Evolutionary conservation across 2,329 filamentous ascomycete species (phyloP), one percentile per base, ranked within the genome.

Genomic region (Boeremia exigua): DNA sequence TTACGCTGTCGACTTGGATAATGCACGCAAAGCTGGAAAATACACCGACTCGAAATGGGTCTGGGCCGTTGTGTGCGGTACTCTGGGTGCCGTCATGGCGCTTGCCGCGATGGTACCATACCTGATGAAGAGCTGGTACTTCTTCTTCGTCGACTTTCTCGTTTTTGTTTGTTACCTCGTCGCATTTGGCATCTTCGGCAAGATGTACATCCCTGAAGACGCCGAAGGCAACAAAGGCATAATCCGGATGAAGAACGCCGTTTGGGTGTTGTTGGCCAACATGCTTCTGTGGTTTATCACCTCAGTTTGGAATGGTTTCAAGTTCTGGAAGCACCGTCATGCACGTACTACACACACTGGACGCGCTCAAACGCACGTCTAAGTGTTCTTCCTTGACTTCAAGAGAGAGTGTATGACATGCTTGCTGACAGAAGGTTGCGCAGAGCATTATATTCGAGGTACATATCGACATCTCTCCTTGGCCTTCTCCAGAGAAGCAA

Each of bases 111-210:
- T 87, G 49, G 70, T 91, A 8, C 85, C 89, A 5, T 83, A 86
- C 62, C 33, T 72, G 66, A 34, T 72, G 67, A 78, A 80, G 60
- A 75, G 69, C 34, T 77, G 75, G 67, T 77, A 74, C 56, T 77
- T 86, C 48, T 89, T 90, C 69, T 77, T 80, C 46, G 92, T 90
- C 87, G 89, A 92, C 74, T 77, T 82, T 33, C 71, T 94, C 12
- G 76, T 96, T 15, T 90, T 76, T 65, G 80, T 95, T 60, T 83
- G 96, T 28, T 96, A 91, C 88, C 86, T 92, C 56, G 85, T 87
- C 2, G 81, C 95, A 6, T 96, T 96, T 73, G 92, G 91, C 15
- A 79, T 95, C 57, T 96, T 96, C 72, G 92, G 88, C 49, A 86
- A 83, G 66, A 86, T 94, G 81, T 96, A 88, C 80, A 89, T 96